Conservation (phyloP, 495 filamentous ascomycete genomes). For the Penicillium verhagenii region DNA sequence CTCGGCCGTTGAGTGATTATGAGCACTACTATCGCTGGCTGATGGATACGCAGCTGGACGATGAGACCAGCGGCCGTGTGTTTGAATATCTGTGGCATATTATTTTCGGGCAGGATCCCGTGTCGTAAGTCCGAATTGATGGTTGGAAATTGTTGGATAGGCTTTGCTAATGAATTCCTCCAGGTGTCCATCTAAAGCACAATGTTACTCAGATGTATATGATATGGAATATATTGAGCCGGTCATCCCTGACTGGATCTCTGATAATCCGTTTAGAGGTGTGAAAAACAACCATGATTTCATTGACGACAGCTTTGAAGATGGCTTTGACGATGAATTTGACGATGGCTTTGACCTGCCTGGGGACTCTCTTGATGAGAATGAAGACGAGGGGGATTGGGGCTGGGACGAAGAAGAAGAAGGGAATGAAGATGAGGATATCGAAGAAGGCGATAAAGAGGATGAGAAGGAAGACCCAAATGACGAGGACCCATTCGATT, state of each 20-base stretch:
- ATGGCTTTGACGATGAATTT: constrained; percentile 11
- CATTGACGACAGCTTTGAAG: not conserved
- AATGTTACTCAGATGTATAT: constrained; percentile 36
- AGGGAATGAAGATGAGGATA: not conserved
- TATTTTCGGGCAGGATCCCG: constrained; percentile 48
- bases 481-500: not conserved
- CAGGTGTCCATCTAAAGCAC: constrained; percentile 32
- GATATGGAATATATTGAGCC: constrained; percentile 18
- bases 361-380: not conserved
- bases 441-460: not conserved
- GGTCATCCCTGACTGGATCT: not conserved
- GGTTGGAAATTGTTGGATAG: not conserved
- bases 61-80: constrained; percentile 59
- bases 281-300: constrained; percentile 1
- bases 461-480: not conserved
- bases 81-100: constrained; percentile 77
- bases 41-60: constrained; percentile 54
- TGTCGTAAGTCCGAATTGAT: constrained; percentile 28
- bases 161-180: constrained; percentile 8
- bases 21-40: constrained; percentile 58
- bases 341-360: not conserved
- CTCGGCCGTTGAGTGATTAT: constrained; percentile 53
- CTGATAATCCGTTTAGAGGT: not conserved
- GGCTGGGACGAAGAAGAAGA: not conserved
- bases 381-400: too few species aligned